A percentile compares a stretch with the other conserved stretches of the same genome.
phyloP scores from a whole-genome alignment of 1,139 yeast genomes.

The Nakaseomyces delphensis region DNA sequence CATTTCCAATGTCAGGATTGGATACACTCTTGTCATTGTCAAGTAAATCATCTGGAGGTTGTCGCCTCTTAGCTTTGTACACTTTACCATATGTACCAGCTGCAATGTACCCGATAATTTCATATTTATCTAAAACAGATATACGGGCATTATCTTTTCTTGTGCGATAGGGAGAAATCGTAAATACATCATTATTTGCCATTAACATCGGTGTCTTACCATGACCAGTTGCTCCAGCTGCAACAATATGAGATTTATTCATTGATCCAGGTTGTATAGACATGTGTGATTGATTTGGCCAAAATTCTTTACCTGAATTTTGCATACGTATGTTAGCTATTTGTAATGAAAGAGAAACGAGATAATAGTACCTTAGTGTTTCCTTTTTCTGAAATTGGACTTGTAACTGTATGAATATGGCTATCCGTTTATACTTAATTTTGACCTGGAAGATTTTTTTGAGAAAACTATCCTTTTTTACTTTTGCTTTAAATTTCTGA shows the following conservation, averaged over 20 bases:
- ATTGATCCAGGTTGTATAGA: constrained; percentile 11
- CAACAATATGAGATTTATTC: neutral
- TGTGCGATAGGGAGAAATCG: constrained; percentile 62
- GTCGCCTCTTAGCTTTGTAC: constrained; percentile 65
- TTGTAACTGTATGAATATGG: no score
- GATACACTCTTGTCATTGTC: constrained; percentile 1
- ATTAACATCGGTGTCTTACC: constrained; percentile 39
- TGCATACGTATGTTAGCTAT: constrained; percentile 1
- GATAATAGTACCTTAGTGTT: no score
- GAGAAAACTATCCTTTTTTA: no score
- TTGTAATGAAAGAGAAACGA: neutral
- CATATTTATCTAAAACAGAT: constrained; percentile 73
- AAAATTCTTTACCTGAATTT: constrained; percentile 1
- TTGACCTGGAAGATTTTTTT: no score
- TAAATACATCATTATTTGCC: constrained; percentile 61
- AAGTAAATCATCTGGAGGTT: constrained; percentile 8
- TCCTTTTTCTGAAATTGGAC: no score
- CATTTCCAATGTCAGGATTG: neutral
- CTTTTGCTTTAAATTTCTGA: no score
- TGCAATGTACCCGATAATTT: constrained; percentile 89
- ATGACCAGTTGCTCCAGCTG: constrained; percentile 15
- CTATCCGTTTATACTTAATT: no score
- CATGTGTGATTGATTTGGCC: constrained; percentile 11
- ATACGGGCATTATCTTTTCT: constrained; percentile 64
- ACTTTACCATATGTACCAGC: constrained; percentile 98